These are phyloP conservation scores for Poterioochromonas sp. DNA, from an alignment of 352 stramenopile genomes.

Conservation along the genomic window DNA sequence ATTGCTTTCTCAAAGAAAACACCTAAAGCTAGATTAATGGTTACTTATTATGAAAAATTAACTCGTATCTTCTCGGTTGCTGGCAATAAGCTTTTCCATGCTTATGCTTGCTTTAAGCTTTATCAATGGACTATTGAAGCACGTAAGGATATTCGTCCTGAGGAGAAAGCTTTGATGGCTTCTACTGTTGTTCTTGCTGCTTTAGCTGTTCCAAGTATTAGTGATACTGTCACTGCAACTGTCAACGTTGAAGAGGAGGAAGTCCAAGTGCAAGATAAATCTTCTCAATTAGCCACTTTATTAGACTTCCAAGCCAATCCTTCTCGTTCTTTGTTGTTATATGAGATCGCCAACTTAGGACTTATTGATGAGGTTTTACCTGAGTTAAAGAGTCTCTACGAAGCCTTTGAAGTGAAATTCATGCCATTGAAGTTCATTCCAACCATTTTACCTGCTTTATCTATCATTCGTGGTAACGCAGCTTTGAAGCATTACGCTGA, in stretches of 20 bases:
- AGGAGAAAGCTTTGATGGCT: slow-evolving; percentile 70
- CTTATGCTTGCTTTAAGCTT: slow-evolving; percentile 91
- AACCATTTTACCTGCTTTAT: slow-evolving; percentile 50
- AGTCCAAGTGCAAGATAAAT: slow-evolving; percentile 77
- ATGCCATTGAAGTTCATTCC: slow-evolving; percentile 62
- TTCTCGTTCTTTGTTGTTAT: slow-evolving; percentile 4
- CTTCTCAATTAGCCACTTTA: slow-evolving; percentile 79
- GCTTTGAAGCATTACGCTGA: slow-evolving; percentile 51
- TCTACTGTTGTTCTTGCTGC: slow-evolving; percentile 79
- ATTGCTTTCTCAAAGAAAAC: slow-evolving; percentile 71
- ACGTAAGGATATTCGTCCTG: slow-evolving; percentile 64
- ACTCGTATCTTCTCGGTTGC: slow-evolving; percentile 92
- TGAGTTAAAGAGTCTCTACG: slow-evolving; percentile 58
- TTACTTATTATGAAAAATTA: slow-evolving; percentile 95
- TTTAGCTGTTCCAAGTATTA: slow-evolving; percentile 71
- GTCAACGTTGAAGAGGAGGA: slow-evolving; percentile 53
- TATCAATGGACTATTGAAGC: slow-evolving; percentile 75
- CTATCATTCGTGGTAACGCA: slow-evolving; percentile 44
- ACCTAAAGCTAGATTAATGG: slow-evolving; percentile 85
- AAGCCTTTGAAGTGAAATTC: slow-evolving; percentile 59
- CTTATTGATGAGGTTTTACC: slow-evolving; percentile 56
- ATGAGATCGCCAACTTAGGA: slow-evolving; percentile 35
- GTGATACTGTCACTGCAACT: slow-evolving; percentile 23
- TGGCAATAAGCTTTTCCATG: slow-evolving; percentile 93
- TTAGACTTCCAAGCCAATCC: slow-evolving; percentile 69